phyloP scores from a whole-genome alignment of 2,329 filamentous ascomycete species.

The Pezicula carpinea region DNA sequence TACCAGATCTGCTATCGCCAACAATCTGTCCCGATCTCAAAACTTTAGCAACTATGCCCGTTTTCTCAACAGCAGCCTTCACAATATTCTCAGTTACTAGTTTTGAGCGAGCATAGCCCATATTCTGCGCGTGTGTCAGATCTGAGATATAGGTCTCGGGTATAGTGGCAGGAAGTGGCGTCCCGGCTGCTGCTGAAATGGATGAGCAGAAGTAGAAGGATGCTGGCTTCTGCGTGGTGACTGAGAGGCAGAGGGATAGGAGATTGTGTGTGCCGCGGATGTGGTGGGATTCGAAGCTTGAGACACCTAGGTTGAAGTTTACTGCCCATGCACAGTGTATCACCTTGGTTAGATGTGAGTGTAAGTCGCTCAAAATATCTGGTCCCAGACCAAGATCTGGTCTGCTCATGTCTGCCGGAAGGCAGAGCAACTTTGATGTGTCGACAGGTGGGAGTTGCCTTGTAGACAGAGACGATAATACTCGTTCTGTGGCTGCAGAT shows the following conservation, averaged over 20 bases:
- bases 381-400: constrained; percentile 34
- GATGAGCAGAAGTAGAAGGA: constrained; percentile 35
- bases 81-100: constrained; percentile 43
- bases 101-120: constrained; percentile 48
- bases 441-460: constrained; percentile 28
- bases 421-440: constrained; percentile 30
- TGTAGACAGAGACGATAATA: constrained; percentile 32
- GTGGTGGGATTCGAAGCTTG: constrained; percentile 41
- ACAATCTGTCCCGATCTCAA: constrained; percentile 47
- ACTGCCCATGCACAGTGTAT: constrained; percentile 52
- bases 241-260: constrained; percentile 31
- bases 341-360: constrained; percentile 33
- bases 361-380: constrained; percentile 25
- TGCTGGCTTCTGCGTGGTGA: constrained; percentile 23
- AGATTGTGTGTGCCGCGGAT: constrained; percentile 41
- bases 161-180: constrained; percentile 26
- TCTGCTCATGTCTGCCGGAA: constrained; percentile 36
- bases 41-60: constrained; percentile 30
- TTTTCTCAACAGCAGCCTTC: constrained; percentile 27
- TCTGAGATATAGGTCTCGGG: constrained; percentile 28
- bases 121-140: constrained; percentile 35
- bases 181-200: constrained; percentile 29
- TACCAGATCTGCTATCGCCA: constrained; percentile 40
- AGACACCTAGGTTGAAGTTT: constrained; percentile 50
- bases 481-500: constrained; percentile 28